Evolutionary conservation across 176 grass and related monocot genomes (phyloP).

Genomic region (Microstegium vimineum): DNA sequence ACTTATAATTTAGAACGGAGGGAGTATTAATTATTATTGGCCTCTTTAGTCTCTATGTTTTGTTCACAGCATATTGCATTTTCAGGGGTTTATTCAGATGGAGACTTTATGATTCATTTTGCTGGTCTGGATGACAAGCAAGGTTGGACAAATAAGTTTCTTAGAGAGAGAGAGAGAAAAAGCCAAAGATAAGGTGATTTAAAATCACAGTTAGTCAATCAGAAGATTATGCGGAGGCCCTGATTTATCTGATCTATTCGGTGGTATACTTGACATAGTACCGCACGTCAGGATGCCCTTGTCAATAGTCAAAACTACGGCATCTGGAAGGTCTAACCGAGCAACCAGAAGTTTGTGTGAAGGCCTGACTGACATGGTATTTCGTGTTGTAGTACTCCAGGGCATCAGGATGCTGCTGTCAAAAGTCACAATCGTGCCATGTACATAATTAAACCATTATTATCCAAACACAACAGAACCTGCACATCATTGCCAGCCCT

Average conservation of each 20-base stretch:
- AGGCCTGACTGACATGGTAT: neutral
- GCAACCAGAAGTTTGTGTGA: neutral
- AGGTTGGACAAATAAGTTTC: conserved; percentile 59
- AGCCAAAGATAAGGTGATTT: conserved; percentile 5
- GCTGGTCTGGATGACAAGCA: conserved; percentile 79
- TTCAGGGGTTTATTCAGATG: conserved; percentile 83
- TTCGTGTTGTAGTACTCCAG: neutral
- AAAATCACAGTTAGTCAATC: neutral
- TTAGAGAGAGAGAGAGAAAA: conserved; percentile 38
- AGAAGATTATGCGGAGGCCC: neutral
- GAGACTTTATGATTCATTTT: conserved; percentile 89
- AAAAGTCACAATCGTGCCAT: neutral
- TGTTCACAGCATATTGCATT: neutral
- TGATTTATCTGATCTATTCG: neutral
- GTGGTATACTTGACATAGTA: neutral
- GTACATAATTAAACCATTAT: neutral
- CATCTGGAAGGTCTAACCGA: neutral
- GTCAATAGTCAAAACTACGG: neutral
- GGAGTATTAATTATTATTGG: neutral
- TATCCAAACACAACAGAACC: neutral
- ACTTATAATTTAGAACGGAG: no score
- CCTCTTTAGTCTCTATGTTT: neutral
- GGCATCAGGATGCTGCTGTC: neutral
- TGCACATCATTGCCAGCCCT: neutral
- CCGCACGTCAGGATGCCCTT: neutral